A percentile compares a stretch with the other conserved stretches of the same genome.
Evolutionary conservation across 163 green algal species (phyloP).

Genomic region (Coccomyxa subellipsoidea): DNA sequence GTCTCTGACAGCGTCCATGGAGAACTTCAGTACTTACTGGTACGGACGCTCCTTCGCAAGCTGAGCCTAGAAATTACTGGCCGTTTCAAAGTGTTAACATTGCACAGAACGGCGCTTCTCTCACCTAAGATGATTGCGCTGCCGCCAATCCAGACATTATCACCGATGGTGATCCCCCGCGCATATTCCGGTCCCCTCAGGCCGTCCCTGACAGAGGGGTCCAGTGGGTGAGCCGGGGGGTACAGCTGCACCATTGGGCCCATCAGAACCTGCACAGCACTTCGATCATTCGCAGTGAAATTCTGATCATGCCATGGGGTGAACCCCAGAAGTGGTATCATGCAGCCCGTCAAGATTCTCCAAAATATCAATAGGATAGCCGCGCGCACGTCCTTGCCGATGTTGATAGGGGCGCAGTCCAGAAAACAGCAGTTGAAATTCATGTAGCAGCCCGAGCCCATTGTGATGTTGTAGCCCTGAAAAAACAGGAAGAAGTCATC

Average conservation of each 20-base stretch:
- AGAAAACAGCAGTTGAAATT: constrained; percentile 34
- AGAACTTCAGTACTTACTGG: no score
- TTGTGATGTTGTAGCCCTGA: constrained; percentile 34
- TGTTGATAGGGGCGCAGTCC: constrained; percentile 19
- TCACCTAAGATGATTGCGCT: constrained; percentile 14
- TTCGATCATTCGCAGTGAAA: not conserved
- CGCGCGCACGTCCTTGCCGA: constrained; percentile 27
- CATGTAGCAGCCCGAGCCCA: constrained; percentile 28
- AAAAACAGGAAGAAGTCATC: not conserved
- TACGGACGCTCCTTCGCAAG: no score
- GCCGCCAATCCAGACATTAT: constrained; percentile 23
- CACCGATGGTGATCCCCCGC: constrained; percentile 27
- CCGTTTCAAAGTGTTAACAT: no score
- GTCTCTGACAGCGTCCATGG: no score
- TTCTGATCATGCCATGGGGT: no score
- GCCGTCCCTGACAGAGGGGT: constrained; percentile 19
- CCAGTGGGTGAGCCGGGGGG: constrained; percentile 19
- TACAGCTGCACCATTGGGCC: constrained; percentile 21
- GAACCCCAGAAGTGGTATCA: no score
- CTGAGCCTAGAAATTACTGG: no score
- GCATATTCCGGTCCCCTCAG: constrained; percentile 25
- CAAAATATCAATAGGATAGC: no score
- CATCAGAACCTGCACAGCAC: not conserved
- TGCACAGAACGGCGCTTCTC: no score
- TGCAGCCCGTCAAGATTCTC: no score